These are phyloP conservation scores for Mortierella sp. DNA, from an alignment of 371 early-diverging fungal genomes.

Conservation along the genomic window DNA sequence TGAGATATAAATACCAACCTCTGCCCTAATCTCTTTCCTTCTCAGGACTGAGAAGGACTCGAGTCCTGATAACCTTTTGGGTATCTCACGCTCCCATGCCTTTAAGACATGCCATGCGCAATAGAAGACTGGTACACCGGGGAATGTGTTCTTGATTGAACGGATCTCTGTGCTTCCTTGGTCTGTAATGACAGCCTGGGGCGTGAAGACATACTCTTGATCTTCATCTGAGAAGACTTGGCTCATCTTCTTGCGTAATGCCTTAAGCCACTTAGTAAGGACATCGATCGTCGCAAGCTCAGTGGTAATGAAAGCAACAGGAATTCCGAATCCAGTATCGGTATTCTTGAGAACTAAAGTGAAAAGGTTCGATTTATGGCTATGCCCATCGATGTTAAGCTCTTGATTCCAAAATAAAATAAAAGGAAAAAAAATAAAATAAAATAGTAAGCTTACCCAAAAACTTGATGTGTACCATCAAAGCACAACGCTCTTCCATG, in stretches of 20 bases:
- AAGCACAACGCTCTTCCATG: constrained; percentile 17
- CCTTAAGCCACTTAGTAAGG: constrained; percentile 14
- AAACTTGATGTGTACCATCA: constrained; percentile 33
- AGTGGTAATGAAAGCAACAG: constrained; percentile 32
- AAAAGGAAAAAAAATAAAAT: no score
- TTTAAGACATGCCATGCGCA: constrained; percentile 34
- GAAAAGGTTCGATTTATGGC: constrained; percentile 19
- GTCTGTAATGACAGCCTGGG: constrained; percentile 27
- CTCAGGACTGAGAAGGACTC: not conserved
- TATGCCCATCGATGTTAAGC: not conserved
- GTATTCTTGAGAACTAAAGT: constrained; percentile 28
- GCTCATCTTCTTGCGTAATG: constrained; percentile 17
- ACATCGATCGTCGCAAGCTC: not conserved
- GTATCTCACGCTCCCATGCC: constrained; percentile 20
- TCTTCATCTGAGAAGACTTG: constrained; percentile 17
- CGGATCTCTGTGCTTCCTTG: constrained; percentile 26
- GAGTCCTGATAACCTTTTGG: constrained; percentile 2
- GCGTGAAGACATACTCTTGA: constrained; percentile 15
- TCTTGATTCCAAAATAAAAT: no score
- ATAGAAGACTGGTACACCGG: constrained; percentile 16
- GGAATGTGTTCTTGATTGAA: constrained; percentile 18
- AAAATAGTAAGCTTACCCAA: constrained; percentile 11
- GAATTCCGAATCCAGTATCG: constrained; percentile 27
- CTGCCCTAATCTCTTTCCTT: constrained; percentile 8
- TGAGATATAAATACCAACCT: constrained; percentile 2